Evolutionary conservation across 495 filamentous ascomycete species (phyloP).

Genomic region (Aspergillus wentii): DNA sequence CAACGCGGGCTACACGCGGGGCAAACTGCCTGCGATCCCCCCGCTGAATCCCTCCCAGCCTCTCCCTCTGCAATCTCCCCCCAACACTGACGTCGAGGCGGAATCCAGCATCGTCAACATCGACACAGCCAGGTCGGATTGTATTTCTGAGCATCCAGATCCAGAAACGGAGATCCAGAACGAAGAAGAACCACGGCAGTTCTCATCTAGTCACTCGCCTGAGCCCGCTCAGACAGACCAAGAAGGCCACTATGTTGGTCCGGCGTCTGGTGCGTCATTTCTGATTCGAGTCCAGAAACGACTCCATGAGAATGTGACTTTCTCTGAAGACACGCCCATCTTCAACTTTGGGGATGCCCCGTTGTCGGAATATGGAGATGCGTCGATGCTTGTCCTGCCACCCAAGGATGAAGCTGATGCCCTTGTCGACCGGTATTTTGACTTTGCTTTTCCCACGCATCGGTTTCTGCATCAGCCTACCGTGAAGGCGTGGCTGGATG

Average conservation of each 20-base stretch:
- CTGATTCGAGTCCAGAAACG: conserved; percentile 25
- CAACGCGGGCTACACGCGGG: conserved; percentile 20
- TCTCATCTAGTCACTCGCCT: conserved; percentile 18
- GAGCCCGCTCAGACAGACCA: conserved; percentile 27
- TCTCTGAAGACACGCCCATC: conserved; percentile 17
- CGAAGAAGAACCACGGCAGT: too few relatives aligned
- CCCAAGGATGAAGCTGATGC: conserved; percentile 15
- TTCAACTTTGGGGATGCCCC: conserved; percentile 28
- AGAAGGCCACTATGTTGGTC: conserved; percentile 31
- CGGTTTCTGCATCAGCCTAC: conserved; percentile 22
- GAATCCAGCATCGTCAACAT: too few relatives aligned
- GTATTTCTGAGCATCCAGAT: too few relatives aligned
- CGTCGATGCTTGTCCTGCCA: conserved; percentile 18
- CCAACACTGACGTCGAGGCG: too few relatives aligned
- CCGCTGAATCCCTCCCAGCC: not conserved
- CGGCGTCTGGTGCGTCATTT: conserved; percentile 29
- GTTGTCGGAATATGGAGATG: conserved; percentile 17
- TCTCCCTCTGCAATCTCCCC: not conserved
- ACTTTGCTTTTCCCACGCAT: conserved; percentile 32
- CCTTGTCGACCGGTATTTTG: conserved; percentile 25
- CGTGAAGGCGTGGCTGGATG: conserved; percentile 14
- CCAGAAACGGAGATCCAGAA: not conserved
- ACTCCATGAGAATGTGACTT: conserved; percentile 18
- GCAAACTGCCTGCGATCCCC: conserved; percentile 15
- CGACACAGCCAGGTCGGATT: too few relatives aligned